Base-by-base conservation (phyloP, 345 rosid species). In the Raphanus raphanistrum region DNA sequence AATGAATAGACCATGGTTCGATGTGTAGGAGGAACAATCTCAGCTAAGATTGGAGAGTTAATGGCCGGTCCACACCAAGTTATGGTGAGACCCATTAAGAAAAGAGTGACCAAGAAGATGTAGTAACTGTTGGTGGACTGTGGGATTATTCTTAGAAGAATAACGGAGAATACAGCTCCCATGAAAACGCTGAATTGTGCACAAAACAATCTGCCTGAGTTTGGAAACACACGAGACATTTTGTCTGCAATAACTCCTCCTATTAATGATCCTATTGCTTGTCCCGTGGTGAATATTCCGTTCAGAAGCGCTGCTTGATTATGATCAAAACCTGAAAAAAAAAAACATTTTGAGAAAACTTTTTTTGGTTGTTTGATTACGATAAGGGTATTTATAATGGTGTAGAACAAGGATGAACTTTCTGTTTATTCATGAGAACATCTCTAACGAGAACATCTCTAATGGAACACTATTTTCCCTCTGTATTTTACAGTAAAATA, bases 31-130 rank as follows among this genome's bases (percentile, higher is more conserved):
- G 97, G 98, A 29, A 89, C 94, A 8, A 90, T 93, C 79, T 89
- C 96, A 2, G 98, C 96, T 64, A 94, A 86, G 72, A 94, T 92
- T 7, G 96, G 98, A 4, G 83, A 93, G 77, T 93, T 93, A 7
- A 83, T 88, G 0, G 97, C 98, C 17, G 90, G 82, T 28, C 72
- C 97, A 71, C 86, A 85, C 98, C 96, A 94, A 82, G 90, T 90
- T 75, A 92, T 89, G 74, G 86, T 91, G 48, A 90, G 72, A 32
- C 98, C 93, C 94, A 90, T 94, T 38, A 86, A 29, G 35, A 89
- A 67, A 4, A 90, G 84, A 33, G 98, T 92, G 67, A 79, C 66
- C 8, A 88, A 84, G 12, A 38, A 74, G 90, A 28, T 28, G 80
- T 68, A 84, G 78, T 88, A 94, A 80, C 90, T 90, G 76, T 72